Evolutionary conservation across 352 stramenopile genomes (phyloP).

Genomic region (Phytopythium vexans): DNA sequence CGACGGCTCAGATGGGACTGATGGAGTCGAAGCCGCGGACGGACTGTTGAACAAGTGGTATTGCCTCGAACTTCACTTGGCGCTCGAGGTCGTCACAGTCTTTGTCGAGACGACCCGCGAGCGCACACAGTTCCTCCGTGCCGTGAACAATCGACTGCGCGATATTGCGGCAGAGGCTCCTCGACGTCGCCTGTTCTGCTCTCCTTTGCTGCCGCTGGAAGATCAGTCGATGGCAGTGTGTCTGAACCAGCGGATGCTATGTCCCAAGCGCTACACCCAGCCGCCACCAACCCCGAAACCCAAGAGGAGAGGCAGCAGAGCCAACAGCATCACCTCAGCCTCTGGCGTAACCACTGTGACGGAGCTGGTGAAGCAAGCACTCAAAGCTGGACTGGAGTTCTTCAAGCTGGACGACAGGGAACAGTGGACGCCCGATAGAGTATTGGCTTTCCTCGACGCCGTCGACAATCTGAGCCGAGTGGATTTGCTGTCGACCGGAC

Average conservation of each 20-base stretch:
- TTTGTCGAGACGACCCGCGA: slow-evolving; percentile 43
- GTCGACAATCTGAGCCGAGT: slow-evolving; percentile 49
- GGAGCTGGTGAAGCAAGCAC: slow-evolving; percentile 17
- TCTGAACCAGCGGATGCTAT: slow-evolving; percentile 46
- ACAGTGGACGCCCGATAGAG: slow-evolving; percentile 12
- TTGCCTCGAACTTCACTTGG: slow-evolving; percentile 51
- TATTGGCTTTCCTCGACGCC: slow-evolving; percentile 45
- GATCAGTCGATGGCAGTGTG: slow-evolving; percentile 38
- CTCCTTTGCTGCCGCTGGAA: slow-evolving; percentile 16
- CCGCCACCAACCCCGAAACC: too few relatives aligned
- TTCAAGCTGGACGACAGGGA: slow-evolving; percentile 20
- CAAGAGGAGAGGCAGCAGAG: background rate
- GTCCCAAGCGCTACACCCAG: slow-evolving; percentile 7
- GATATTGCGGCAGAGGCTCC: slow-evolving; percentile 6
- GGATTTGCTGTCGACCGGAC: slow-evolving; percentile 18
- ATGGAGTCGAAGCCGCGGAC: slow-evolving; percentile 7
- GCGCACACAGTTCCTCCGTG: slow-evolving; percentile 23
- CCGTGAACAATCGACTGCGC: slow-evolving; percentile 24
- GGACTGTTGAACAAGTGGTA: slow-evolving; percentile 33
- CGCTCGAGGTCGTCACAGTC: slow-evolving; percentile 51
- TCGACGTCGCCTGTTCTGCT: slow-evolving; percentile 9
- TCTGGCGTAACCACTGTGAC: slow-evolving; percentile 4
- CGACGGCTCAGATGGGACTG: slow-evolving; percentile 5
- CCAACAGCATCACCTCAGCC: background rate
- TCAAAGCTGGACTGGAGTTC: slow-evolving; percentile 25